phyloP scores from a whole-genome alignment of 495 filamentous ascomycete genomes.

The Geoglossum glabrum region DNA sequence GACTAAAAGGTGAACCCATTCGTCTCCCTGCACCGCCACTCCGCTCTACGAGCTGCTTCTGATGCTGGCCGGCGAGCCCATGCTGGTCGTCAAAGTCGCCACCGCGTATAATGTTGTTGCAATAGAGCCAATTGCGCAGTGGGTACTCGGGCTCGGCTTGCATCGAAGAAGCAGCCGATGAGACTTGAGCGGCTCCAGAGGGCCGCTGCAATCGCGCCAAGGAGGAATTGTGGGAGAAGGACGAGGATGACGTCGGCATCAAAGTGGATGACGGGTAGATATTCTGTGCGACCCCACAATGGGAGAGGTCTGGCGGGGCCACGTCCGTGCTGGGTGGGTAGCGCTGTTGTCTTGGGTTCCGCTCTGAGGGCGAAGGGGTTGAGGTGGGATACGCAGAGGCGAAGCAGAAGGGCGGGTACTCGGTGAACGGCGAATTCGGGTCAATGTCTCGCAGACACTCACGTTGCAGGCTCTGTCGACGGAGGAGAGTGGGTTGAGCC shows the following conservation, averaged over 20 bases:
- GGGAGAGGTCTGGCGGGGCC: background rate
- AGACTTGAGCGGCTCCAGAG: background rate
- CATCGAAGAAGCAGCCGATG: background rate
- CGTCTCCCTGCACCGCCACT: background rate
- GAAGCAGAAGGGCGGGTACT: background rate
- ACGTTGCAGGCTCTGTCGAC: background rate
- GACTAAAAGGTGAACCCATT: conserved; percentile 16
- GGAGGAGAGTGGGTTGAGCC: background rate
- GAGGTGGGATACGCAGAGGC: background rate
- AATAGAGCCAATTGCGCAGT: background rate
- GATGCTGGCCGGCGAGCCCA: background rate
- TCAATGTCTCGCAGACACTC: background rate
- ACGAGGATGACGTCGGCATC: background rate
- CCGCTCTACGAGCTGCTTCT: background rate
- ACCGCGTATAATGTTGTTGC: background rate
- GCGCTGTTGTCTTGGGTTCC: background rate
- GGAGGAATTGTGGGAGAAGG: background rate
- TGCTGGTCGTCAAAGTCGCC: background rate
- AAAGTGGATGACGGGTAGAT: background rate
- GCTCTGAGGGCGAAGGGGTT: background rate
- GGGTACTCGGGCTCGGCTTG: background rate
- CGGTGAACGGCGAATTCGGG: background rate
- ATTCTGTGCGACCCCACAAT: background rate
- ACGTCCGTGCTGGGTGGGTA: background rate
- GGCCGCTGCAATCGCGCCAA: background rate